Evolutionary conservation across 352 stramenopile genomes (phyloP), one percentile per base, ranked within the genome.

Genomic region (Phytophthora europaea): DNA sequence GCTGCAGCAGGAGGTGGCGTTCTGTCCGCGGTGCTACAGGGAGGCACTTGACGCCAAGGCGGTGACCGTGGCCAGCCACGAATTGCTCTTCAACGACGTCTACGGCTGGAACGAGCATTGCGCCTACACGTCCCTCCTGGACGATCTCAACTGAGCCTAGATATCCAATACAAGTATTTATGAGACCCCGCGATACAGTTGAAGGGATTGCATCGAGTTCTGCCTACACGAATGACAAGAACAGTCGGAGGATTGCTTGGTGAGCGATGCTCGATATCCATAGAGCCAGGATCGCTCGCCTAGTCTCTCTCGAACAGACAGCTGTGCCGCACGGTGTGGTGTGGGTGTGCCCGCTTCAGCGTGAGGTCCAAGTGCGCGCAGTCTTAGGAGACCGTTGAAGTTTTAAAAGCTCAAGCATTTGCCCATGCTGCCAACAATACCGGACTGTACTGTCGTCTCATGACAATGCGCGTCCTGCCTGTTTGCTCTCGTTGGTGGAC

Each of bases 71-170:
- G 67, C 63, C 9, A 67, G 61, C 12, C 61, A 70, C 9, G 72
- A 79, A 28, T 20, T 76, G 56, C 50, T 72, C 20, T 72, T 73
- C 47, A 67, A 73, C 59, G 72, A 73, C 51, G 55, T 76, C 13
- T 79, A 79, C 53, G 72, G 72, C 18, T 75, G 72, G 67, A 72
- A 62, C 61, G 66, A 79, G 47, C 18, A 34, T 2, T 75, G 67
- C 52, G 72, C 55, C 5, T 69, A 70, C 45, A 72, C n/a, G n/a
- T 79, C 72, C 20, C 33, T 79, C 23, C 58, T 75, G 10, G 72
- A 75, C 50, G 72, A 79, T 1, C 45, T 78, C 12, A 75, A 75
- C 22, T 75, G 23, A 74, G n/a, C 28, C 13, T 50, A 60, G 13
- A 16, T 43, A 47, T 20, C 4, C 56, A 43, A 10, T 38, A 50